These are phyloP conservation scores for Nepenthes mirabilis DNA, from an alignment of 148 eudicot genomes.

Conservation along the genomic window DNA sequence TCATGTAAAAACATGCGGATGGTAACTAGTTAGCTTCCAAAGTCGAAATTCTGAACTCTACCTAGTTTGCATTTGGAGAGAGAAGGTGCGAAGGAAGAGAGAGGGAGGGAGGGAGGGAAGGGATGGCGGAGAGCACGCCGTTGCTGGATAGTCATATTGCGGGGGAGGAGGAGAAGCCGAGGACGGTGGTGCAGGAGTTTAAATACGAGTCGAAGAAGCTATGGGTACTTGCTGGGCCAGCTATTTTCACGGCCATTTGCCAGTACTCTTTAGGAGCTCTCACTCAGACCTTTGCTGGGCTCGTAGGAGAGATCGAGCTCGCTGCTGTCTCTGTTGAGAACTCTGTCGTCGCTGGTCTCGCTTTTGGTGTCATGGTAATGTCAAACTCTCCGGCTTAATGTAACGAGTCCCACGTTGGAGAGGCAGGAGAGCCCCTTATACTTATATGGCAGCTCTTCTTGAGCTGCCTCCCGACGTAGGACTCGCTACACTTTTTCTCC, in stretches of 20 bases:
- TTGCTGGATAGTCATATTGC: too few relatives aligned
- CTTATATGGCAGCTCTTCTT: background rate
- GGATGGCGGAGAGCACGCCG: too few relatives aligned
- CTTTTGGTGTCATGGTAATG: conserved; percentile 29
- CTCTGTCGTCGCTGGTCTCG: conserved; percentile 4
- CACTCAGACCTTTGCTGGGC: conserved; percentile 27
- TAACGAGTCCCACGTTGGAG: background rate
- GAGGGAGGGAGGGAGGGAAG: too few relatives aligned
- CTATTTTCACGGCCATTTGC: conserved; percentile 19
- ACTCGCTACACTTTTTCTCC: too few relatives aligned
- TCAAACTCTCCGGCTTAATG: background rate
- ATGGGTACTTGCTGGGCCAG: conserved; percentile 28
- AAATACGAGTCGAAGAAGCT: conserved; percentile 18
- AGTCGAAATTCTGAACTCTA: too few relatives aligned
- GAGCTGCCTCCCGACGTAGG: too few relatives aligned
- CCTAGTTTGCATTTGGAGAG: too few relatives aligned
- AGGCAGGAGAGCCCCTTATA: background rate
- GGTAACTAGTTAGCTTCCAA: too few relatives aligned
- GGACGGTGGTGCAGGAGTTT: conserved; percentile 6
- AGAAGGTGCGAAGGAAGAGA: too few relatives aligned
- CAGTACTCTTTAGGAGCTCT: conserved; percentile 30
- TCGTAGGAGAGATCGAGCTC: conserved; percentile 18
- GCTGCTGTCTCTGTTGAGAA: conserved; percentile 29
- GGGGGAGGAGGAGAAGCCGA: background rate
- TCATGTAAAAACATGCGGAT: too few relatives aligned